phyloP scores from a whole-genome alignment of 2,329 filamentous ascomycete species.

The Colletotrichum falcatum region DNA sequence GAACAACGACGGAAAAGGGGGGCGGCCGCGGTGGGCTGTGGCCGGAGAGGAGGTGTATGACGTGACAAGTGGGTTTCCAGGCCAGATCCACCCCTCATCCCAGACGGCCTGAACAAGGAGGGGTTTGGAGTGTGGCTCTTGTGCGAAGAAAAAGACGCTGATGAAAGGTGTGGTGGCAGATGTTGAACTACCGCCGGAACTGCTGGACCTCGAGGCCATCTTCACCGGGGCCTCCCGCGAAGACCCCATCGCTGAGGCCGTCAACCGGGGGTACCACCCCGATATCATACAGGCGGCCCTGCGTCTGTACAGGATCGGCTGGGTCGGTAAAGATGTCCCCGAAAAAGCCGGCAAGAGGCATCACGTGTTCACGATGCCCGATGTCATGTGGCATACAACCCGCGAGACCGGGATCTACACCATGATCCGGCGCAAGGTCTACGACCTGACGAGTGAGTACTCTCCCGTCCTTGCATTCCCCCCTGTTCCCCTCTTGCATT shows the following conservation, averaged over 20 bases:
- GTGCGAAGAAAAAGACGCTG: neutral
- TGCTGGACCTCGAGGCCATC: neutral
- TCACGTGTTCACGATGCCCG: neutral
- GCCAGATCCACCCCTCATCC: too few relatives aligned
- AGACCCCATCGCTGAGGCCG: neutral
- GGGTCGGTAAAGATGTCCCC: too few relatives aligned
- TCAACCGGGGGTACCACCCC: neutral
- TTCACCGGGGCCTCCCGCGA: neutral
- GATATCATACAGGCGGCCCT: neutral
- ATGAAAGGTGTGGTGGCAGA: neutral
- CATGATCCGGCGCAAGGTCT: conserved; percentile 1
- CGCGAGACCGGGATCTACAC: conserved; percentile 8
- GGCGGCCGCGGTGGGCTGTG: neutral
- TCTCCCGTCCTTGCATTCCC: neutral
- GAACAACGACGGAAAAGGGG: neutral
- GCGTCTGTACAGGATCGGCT: conserved; percentile 1
- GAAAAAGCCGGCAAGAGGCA: neutral
- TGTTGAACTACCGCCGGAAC: neutral
- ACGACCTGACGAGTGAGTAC: conserved; percentile 2
- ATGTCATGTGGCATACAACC: conserved; percentile 8
- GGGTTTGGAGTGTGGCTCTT: too few relatives aligned
- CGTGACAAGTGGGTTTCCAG: neutral
- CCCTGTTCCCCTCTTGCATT: too few relatives aligned
- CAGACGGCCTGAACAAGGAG: too few relatives aligned
- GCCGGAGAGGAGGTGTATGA: neutral